These are phyloP conservation scores for Coccomyxa subellipsoidea DNA, from an alignment of 163 green algal genomes.

Conservation along the genomic window DNA sequence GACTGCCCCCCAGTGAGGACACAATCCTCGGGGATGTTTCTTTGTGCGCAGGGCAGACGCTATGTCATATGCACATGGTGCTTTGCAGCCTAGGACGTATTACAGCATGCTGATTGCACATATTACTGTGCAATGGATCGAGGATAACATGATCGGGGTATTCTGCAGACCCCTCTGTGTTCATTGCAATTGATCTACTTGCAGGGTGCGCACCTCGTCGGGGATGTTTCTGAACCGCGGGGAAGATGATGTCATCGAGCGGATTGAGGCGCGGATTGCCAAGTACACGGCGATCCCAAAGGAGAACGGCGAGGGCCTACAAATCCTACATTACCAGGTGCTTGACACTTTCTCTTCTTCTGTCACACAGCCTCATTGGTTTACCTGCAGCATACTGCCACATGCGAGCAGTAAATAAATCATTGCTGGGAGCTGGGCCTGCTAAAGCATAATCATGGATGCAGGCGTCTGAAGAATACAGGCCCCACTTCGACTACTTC, in stretches of 20 bases:
- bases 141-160: no score
- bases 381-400: no score
- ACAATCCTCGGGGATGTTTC: no score
- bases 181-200: background rate
- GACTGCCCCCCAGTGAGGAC: background rate
- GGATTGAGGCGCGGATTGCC: slow-evolving; percentile 68
- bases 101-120: no score
- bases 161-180: no score
- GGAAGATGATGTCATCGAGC: slow-evolving; percentile 52
- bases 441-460: background rate
- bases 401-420: no score
- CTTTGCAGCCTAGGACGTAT: no score
- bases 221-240: slow-evolving; percentile 46
- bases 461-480: slow-evolving; percentile 9
- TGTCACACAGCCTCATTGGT: no score
- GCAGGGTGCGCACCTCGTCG: slow-evolving; percentile 48
- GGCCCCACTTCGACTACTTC: slow-evolving; percentile 61
- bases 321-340: slow-evolving; percentile 25
- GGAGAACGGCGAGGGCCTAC: slow-evolving; percentile 57
- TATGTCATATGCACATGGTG: no score
- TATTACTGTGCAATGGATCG: no score
- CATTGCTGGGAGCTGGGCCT: no score
- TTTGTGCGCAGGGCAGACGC: no score
- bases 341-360: slow-evolving; percentile 17
- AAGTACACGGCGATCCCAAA: slow-evolving; percentile 38